Percentiles rank a stretch among this genome's conserved stretches.
Evolutionary conservation across 176 grass and related monocot genomes (phyloP).

Genomic region (Pontederia crassipes): DNA sequence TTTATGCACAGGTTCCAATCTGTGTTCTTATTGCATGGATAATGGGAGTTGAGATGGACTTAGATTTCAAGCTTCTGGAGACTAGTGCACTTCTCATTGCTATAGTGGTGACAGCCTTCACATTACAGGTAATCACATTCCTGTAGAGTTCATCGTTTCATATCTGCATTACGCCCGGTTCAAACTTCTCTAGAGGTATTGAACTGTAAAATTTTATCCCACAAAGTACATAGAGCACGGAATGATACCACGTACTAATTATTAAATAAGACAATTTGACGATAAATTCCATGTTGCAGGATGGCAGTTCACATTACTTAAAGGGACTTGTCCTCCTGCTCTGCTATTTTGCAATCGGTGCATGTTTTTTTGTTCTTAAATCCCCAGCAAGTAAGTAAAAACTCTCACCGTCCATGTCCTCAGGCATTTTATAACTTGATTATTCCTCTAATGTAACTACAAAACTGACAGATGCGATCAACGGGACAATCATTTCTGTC

Average conservation of each 20-base stretch:
- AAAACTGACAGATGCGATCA: no score
- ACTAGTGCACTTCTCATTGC: slow-evolving; percentile 66
- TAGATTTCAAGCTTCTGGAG: slow-evolving; percentile 71
- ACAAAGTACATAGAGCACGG: background rate
- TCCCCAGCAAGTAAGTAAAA: slow-evolving; percentile 33
- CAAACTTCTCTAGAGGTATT: background rate
- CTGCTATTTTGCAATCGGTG: slow-evolving; percentile 43
- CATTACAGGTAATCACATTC: slow-evolving; percentile 48
- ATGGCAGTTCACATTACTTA: slow-evolving; percentile 80
- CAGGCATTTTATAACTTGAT: no score
- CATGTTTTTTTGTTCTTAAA: slow-evolving; percentile 64
- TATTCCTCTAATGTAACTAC: no score
- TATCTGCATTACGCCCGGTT: background rate
- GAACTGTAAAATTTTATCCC: no score
- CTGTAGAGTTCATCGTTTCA: background rate
- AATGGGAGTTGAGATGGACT: slow-evolving; percentile 84
- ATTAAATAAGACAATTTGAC: background rate
- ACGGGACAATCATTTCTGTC: no score
- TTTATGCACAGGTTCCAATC: background rate
- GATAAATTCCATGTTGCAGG: slow-evolving; percentile 27
- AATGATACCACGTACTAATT: background rate
- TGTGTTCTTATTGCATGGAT: slow-evolving; percentile 44
- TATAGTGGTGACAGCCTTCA: slow-evolving; percentile 52
- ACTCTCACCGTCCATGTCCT: no score
- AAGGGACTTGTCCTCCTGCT: slow-evolving; percentile 70